Base-by-base conservation (phyloP, 164 flowering plant species). In the Stephania japonica region DNA sequence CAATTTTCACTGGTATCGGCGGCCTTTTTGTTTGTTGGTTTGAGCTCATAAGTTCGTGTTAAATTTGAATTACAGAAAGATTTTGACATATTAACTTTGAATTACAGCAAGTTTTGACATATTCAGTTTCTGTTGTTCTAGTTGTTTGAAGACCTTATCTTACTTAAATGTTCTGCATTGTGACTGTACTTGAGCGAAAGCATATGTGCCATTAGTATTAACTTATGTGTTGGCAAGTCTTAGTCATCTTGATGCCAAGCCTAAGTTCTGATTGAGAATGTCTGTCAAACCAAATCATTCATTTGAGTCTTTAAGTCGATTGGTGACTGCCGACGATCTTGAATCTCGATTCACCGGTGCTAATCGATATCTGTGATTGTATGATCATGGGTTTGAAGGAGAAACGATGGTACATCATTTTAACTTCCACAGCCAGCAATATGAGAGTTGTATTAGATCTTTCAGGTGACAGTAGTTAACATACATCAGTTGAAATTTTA, bases 71-170 rank as follows among this genome's bases (percentile, higher is more conserved):
- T 64, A 13, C 7, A 7, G 27, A 23, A 4, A 64, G 25, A 0
- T 64, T 64, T 64, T 61, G 65, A n/a, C 62, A 16, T 56, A 56
- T 16, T 56, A n/a, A n/a, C n/a, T n/a, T 50, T 50, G 66, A 44
- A 44, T 44, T 4, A n/a, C 5, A 13, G n/a, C 26, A 62, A 62
- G 65, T 62, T 62, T 62, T 62, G 65, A n/a, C 62, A 16, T 56
- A 56, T 16, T 56, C 62, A 56, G 62, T 56, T 56, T 56, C 7
- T 56, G n/a, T 56, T n/a, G 6, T 56, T 56, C 62, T 56, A 56
- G 62, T 16, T 56, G 6, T 56, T 56, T 56, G 38, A 56, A 19
- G 62, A 56, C 16, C 16, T 9, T 9, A 12, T 47, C 12, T 2
- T 47, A 47, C 16, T 47, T 47, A 9, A 16, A 47, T 47, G 53